phyloP scores from a whole-genome alignment of 2,329 filamentous ascomycete species.

The Fusarium beomiforme region DNA sequence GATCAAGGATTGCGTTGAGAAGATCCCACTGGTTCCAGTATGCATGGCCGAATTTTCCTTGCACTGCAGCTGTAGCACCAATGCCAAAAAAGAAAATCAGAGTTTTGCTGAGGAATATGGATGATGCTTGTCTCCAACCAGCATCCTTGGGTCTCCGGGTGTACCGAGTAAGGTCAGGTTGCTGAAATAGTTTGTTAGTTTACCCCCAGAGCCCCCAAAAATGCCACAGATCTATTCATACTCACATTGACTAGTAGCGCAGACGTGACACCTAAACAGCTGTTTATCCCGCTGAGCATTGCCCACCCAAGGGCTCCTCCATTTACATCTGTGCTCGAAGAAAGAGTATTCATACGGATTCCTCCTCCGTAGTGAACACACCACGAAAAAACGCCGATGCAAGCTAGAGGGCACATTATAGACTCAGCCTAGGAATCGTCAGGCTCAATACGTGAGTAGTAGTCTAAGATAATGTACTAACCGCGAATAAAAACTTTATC shows the following conservation, averaged over 20 bases:
- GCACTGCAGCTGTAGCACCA: constrained; percentile 34
- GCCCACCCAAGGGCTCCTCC: background rate
- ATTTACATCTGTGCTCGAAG: background rate
- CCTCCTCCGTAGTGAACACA: background rate
- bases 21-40: constrained; percentile 52
- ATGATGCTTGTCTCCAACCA: background rate
- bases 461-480: constrained; percentile 40
- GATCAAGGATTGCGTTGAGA: constrained; percentile 49
- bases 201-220: background rate
- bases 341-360: background rate
- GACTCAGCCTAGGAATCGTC: background rate
- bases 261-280: background rate
- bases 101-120: background rate
- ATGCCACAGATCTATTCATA: background rate
- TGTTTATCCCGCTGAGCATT: background rate
- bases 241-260: background rate
- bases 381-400: background rate
- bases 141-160: background rate
- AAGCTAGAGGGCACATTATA: background rate
- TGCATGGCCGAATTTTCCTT: constrained; percentile 46
- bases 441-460: background rate
- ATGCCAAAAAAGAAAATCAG: background rate
- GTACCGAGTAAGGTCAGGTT: background rate
- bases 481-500: background rate
- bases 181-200: background rate